Evolutionary conservation across 495 filamentous ascomycete genomes (phyloP).

Genomic region (Daldinia childiae): DNA sequence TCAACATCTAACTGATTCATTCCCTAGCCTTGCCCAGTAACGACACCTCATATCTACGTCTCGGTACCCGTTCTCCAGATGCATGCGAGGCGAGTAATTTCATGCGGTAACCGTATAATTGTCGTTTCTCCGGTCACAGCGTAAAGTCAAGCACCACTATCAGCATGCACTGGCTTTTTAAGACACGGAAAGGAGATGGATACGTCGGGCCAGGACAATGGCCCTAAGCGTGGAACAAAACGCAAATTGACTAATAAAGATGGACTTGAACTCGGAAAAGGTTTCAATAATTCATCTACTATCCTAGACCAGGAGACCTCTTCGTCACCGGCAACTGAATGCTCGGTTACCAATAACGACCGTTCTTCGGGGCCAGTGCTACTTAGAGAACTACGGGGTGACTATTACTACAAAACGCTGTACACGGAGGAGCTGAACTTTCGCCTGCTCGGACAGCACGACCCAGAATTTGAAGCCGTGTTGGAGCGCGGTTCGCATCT

Average conservation of each 20-base stretch:
- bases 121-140: neutral
- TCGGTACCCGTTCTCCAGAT: neutral
- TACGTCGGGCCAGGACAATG: neutral
- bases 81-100: neutral
- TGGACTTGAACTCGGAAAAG: neutral
- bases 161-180: constrained; percentile 2
- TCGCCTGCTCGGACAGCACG: constrained; percentile 44
- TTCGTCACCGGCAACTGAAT: neutral
- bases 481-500: constrained; percentile 72
- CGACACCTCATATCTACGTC: neutral
- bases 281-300: neutral
- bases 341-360: neutral
- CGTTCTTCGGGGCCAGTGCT: neutral
- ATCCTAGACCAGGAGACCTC: neutral
- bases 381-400: constrained; percentile 33
- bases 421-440: constrained; percentile 52
- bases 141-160: neutral
- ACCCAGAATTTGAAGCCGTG: constrained; percentile 46
- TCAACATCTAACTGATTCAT: neutral
- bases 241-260: constrained; percentile 32
- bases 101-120: neutral
- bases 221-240: constrained; percentile 26
- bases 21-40: neutral
- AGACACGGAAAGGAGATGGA: constrained; percentile 11
- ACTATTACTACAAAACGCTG: constrained; percentile 50